These are phyloP conservation scores for Debaryomyces nepalensis DNA, from an alignment of 1,139 yeast species.

Conservation along the genomic window DNA sequence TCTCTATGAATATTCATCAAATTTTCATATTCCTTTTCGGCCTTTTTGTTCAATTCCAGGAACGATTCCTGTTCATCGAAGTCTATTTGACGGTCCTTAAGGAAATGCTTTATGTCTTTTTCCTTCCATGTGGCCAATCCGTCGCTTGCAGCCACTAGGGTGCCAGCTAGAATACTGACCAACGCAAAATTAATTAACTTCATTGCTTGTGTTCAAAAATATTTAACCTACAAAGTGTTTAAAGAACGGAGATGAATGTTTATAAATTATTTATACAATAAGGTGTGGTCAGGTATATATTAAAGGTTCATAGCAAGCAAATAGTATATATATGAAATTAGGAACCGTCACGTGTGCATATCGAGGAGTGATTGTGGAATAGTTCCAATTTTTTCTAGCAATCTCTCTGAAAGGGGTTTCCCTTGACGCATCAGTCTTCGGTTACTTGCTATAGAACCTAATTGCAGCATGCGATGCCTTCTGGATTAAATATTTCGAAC, in stretches of 20 bases:
- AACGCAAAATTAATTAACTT: conserved; percentile 10
- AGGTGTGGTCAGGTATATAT: conserved; percentile 1
- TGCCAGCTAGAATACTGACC: conserved; percentile 7
- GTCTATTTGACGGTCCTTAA: conserved; percentile 39
- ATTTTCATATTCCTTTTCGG: conserved; percentile 36
- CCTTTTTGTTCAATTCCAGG: conserved; percentile 38
- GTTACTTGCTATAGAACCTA: background rate
- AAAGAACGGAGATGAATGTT: background rate
- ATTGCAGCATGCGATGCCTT: no score
- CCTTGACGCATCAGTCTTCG: no score
- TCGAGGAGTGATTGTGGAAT: conserved; percentile 1
- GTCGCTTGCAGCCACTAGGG: conserved; percentile 10
- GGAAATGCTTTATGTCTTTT: conserved; percentile 33
- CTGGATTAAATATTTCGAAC: no score
- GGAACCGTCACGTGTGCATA: conserved; percentile 4
- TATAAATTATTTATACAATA: background rate
- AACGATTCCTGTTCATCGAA: conserved; percentile 25
- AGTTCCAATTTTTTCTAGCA: background rate
- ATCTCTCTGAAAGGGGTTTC: no score
- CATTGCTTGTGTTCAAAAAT: conserved; percentile 5
- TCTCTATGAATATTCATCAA: conserved; percentile 19
- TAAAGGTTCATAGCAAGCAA: conserved; percentile 4
- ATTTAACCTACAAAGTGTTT: background rate
- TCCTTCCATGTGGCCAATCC: conserved; percentile 27
- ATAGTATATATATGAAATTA: background rate